These are phyloP conservation scores for Saccharomycopsis schoenii DNA, from an alignment of 805 yeast genomes.

Conservation along the genomic window DNA sequence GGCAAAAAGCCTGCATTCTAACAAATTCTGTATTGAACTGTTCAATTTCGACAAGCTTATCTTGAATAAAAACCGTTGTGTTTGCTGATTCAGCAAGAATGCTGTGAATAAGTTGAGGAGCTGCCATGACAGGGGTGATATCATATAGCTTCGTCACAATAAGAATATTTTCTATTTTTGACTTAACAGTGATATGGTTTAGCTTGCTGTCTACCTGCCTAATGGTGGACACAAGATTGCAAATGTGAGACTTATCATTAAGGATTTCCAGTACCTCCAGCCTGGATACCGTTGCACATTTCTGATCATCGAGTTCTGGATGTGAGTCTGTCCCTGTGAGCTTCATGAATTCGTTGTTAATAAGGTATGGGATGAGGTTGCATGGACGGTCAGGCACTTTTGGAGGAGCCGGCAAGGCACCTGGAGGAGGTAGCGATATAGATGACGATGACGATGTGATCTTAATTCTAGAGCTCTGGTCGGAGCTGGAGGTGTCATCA, in stretches of 20 bases:
- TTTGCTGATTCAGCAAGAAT: slow-evolving; percentile 24
- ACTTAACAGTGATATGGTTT: slow-evolving; percentile 23
- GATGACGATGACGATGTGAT: neutral
- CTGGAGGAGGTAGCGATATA: neutral
- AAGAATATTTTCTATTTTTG: slow-evolving; percentile 22
- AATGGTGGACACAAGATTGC: slow-evolving; percentile 23
- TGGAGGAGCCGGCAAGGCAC: neutral
- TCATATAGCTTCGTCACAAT: slow-evolving; percentile 26
- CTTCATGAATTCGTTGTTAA: slow-evolving; percentile 8
- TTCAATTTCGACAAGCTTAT: slow-evolving; percentile 21
- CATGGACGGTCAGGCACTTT: neutral
- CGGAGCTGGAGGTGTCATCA: neutral
- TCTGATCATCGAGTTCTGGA: neutral
- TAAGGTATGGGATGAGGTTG: slow-evolving; percentile 15
- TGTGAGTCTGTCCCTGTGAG: neutral
- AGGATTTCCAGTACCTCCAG: neutral
- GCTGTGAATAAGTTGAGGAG: slow-evolving; percentile 20
- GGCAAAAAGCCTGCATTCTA: neutral
- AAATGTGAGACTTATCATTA: slow-evolving; percentile 5
- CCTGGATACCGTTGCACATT: neutral
- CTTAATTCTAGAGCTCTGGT: neutral
- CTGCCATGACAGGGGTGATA: slow-evolving; percentile 25
- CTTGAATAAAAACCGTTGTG: slow-evolving; percentile 39
- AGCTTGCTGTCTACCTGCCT: slow-evolving; percentile 25
- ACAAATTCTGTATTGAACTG: slow-evolving; percentile 26